Conservation (phyloP, 1,284 basidiomycete species). For the Paramarasmius palmivorus region DNA sequence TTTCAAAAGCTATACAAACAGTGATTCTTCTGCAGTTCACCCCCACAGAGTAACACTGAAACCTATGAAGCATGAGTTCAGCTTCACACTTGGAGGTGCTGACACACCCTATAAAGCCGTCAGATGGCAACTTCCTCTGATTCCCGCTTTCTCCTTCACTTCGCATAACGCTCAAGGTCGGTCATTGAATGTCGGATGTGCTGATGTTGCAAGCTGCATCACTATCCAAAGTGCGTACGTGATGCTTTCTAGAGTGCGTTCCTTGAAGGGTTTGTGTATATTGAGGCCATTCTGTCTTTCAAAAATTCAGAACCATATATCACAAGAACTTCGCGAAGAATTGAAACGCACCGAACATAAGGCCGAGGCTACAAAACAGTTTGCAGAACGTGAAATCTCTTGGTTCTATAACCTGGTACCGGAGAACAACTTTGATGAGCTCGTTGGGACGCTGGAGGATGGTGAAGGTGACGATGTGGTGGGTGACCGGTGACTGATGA, state of each 20-base stretch:
- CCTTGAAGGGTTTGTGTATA: conserved; percentile 12
- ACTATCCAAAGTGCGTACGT: conserved; percentile 15
- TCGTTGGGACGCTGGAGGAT: too few species aligned
- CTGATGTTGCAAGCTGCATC: conserved; percentile 17
- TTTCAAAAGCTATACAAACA: conserved; percentile 13
- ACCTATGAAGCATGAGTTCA: too few species aligned
- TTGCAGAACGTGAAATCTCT: not conserved
- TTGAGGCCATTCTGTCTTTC: conserved; percentile 7
- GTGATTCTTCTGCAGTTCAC: not conserved
- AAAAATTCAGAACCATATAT: conserved; percentile 14
- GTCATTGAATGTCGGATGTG: too few species aligned
- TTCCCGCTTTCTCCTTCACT: too few species aligned
- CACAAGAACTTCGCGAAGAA: conserved; percentile 12
- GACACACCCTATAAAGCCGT: too few species aligned
- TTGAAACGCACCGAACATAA: not conserved
- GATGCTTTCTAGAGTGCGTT: conserved; percentile 2
- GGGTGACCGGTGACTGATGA: too few species aligned
- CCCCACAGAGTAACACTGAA: conserved; percentile 13
- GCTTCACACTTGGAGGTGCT: too few species aligned
- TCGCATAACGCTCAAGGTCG: too few species aligned
- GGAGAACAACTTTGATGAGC: too few species aligned
- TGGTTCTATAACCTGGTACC: not conserved
- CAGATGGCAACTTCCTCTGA: too few species aligned
- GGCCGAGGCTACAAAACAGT: not conserved
- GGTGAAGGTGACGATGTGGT: too few species aligned